These are phyloP conservation scores for Trichoderma semiorbis DNA, from an alignment of 2,329 filamentous ascomycete genomes.

Conservation along the genomic window DNA sequence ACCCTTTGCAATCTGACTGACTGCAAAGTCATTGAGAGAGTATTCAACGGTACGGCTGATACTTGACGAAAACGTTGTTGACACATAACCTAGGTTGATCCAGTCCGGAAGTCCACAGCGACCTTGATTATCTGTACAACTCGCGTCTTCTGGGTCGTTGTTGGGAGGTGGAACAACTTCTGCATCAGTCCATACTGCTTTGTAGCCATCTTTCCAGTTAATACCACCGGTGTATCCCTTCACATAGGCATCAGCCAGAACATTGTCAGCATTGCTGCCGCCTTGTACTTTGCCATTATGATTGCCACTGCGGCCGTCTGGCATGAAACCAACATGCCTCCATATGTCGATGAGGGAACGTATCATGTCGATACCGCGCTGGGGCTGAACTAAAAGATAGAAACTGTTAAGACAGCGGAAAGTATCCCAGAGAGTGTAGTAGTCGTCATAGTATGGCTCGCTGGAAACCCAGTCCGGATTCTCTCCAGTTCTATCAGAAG, in stretches of 20 bases:
- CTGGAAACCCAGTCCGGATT: constrained; percentile 53
- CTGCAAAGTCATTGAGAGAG: constrained; percentile 54
- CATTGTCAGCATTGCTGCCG: constrained; percentile 58
- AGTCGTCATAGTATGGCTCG: constrained; percentile 59
- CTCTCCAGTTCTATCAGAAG: constrained; percentile 57
- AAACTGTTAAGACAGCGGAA: constrained; percentile 44
- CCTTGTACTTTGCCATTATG: constrained; percentile 57
- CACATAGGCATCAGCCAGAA: constrained; percentile 58
- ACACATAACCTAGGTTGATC: constrained; percentile 55
- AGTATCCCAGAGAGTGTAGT: constrained; percentile 55
- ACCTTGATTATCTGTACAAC: constrained; percentile 50
- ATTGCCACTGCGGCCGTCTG: constrained; percentile 53
- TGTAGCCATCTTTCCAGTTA: constrained; percentile 53
- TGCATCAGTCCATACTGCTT: constrained; percentile 54
- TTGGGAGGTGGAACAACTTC: constrained; percentile 51
- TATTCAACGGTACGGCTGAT: constrained; percentile 57
- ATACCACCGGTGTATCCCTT: constrained; percentile 45
- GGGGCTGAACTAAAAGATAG: constrained; percentile 13
- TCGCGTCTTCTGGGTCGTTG: constrained; percentile 46
- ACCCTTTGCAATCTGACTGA: constrained; percentile 34
- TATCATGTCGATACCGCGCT: constrained; percentile 27
- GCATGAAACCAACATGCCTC: constrained; percentile 51
- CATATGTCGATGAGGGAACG: constrained; percentile 57
- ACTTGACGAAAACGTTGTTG: constrained; percentile 48
- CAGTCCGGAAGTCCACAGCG: constrained; percentile 58